Conservation (phyloP, 2,329 filamentous ascomycete species). For the Aspergillus hiratsukae region DNA sequence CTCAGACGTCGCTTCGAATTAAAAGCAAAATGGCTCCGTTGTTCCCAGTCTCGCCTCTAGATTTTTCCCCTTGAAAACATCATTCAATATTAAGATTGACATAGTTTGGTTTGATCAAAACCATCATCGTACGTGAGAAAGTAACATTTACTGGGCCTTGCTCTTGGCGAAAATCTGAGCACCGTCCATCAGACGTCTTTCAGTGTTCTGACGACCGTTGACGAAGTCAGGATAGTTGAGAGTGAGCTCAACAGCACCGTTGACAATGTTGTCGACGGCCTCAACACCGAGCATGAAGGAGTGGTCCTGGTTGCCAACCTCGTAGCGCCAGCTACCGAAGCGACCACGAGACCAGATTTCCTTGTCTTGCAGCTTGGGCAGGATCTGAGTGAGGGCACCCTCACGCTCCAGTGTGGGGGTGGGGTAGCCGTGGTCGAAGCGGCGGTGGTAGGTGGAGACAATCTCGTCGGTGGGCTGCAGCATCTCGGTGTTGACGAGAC, state of each 20-base stretch:
- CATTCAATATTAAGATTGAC: conserved; percentile 18
- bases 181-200: conserved; percentile 59
- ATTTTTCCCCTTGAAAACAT: conserved; percentile 13
- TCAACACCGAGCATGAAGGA: conserved; percentile 97
- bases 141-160: conserved; percentile 24
- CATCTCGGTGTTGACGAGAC: conserved; percentile 97
- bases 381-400: conserved; percentile 83
- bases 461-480: conserved; percentile 87
- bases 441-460: conserved; percentile 95
- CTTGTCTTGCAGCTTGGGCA: conserved; percentile 85
- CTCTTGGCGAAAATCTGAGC: conserved; percentile 55
- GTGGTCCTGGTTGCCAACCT: conserved; percentile 96
- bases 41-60: conserved; percentile 17
- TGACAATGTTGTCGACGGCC: conserved; percentile 84
- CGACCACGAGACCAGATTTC: conserved; percentile 94
- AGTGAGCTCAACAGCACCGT: conserved; percentile 83
- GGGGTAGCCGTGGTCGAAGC: conserved; percentile 97
- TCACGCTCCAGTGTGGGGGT: conserved; percentile 94
- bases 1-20: conserved; percentile 31
- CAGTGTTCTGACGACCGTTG: conserved; percentile 64
- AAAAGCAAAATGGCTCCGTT: conserved; percentile 12
- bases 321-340: conserved; percentile 97
- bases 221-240: conserved; percentile 97
- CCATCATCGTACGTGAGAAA: background rate
- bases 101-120: conserved; percentile 10